phyloP scores from a whole-genome alignment of 805 yeast genomes.

The Wickerhamomyces rabaulensis region DNA sequence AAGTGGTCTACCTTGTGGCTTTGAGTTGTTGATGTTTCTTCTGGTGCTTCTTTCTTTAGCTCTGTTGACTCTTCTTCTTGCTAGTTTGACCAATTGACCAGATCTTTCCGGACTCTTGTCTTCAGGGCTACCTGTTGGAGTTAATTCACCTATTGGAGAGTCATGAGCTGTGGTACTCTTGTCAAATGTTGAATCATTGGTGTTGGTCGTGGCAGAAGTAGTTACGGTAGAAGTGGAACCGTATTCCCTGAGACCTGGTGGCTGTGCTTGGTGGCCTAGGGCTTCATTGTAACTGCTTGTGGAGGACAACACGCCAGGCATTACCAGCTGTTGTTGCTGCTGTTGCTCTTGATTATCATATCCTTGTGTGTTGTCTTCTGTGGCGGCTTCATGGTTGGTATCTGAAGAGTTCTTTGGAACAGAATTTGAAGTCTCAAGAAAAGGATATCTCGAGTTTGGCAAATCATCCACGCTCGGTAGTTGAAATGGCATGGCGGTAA shows the following conservation, averaged over 20 bases:
- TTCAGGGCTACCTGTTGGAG: background rate
- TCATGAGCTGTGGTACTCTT: background rate
- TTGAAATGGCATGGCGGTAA: background rate
- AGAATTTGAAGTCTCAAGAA: background rate
- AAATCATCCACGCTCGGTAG: conserved; percentile 1
- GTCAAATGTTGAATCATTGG: background rate
- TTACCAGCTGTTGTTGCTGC: background rate
- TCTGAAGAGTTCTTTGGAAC: background rate
- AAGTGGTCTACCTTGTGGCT: conserved; percentile 36
- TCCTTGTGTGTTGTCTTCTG: background rate
- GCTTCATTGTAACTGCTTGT: background rate
- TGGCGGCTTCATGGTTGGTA: background rate
- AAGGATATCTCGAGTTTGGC: background rate
- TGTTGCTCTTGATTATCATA: background rate
- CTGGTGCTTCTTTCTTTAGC: conserved; percentile 16
- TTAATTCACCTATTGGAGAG: background rate
- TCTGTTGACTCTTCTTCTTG: conserved; percentile 20
- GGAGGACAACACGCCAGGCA: background rate
- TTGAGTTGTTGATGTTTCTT: conserved; percentile 8
- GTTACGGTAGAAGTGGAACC: background rate
- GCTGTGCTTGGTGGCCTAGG: background rate
- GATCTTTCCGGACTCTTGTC: conserved; percentile 6
- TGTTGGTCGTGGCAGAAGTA: background rate
- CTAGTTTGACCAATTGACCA: conserved; percentile 18
- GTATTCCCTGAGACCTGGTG: background rate